These are phyloP conservation scores for Sophora flavescens DNA, from an alignment of 306 rosid genomes.

Conservation along the genomic window DNA sequence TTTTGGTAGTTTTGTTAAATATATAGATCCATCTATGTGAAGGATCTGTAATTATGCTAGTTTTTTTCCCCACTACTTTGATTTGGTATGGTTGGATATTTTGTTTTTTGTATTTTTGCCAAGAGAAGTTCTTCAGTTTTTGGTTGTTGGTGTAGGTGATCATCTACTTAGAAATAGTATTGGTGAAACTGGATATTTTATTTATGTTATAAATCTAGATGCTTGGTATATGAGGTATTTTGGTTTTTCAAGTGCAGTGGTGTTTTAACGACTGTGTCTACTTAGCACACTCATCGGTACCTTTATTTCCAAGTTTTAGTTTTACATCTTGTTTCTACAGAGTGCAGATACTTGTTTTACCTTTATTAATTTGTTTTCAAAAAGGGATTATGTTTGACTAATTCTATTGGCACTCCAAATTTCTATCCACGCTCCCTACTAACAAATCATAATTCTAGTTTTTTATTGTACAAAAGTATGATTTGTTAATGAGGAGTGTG, in stretches of 20 bases:
- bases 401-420: neutral
- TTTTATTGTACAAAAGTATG: neutral
- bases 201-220: conserved; percentile 4
- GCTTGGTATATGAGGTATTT: neutral
- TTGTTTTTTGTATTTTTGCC: neutral
- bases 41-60: conserved; percentile 2
- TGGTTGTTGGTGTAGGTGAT: conserved; percentile 28
- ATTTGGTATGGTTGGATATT: conserved; percentile 16
- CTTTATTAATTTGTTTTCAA: neutral
- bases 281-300: neutral
- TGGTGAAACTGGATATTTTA: conserved; percentile 21
- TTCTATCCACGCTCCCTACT: neutral
- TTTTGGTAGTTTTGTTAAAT: conserved; percentile 18
- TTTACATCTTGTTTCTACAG: conserved; percentile 3
- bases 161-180: neutral
- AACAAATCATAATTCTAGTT: neutral
- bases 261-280: neutral
- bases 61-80: neutral
- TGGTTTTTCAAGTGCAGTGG: conserved; percentile 22
- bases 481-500: neutral
- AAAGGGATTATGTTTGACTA: neutral
- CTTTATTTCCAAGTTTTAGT: neutral
- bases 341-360: neutral
- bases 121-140: neutral
- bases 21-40: conserved; percentile 17